Base-by-base conservation (phyloP, 768 basidiomycete genomes). In the Leccinum subgranulosum region DNA sequence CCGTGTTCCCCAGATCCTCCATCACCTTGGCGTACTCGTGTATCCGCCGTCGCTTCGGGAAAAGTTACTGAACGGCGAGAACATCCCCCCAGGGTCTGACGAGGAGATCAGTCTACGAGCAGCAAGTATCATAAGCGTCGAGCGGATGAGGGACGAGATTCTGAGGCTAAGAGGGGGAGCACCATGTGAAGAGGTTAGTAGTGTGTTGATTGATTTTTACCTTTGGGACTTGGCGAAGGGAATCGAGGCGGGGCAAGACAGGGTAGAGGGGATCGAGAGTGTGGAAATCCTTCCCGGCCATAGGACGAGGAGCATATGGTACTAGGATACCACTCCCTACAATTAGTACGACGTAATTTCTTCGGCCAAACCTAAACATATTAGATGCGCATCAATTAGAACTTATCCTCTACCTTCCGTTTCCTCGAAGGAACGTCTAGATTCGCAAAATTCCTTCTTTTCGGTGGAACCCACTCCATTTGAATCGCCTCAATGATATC, bases 121-220 rank as follows among this genome's bases (percentile, higher is more conserved):
- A 1, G 86, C 87, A 47, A 92, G 91, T 65, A 83, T 93, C 56
- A 73, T 94, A 5, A 85, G 88, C 0, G 90, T 95, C 3, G 92
- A 94, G 69, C 76, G 79, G 2, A 78, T 94, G 23, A 74, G 85
- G n/a, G 76, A 77, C 39, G 82, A 83, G 62, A 88, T 92, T 14
- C n/a, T 62, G 14, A 52, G 54, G 17, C 51, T 77, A 33, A 55
- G 60, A 28, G 67, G 63, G 2, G 74, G 73, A 15, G 54, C 27
- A 15, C 12, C 39, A 21, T 28, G 31, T 11, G 54, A 65, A 58
- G 49, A 69, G 52, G 43, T 91, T 39, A 88, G 82, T 67, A 91
- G 88, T 61, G 92, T 94, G 47, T 64, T 96, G 59, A 88, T 93
- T 51, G 94, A 97, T 67, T 93, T 97, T 66, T 95, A 90, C 74